Evolutionary conservation across 352 stramenopile genomes (phyloP), one percentile per base, ranked within the genome.

Genomic region (Pythium rishiriense): DNA sequence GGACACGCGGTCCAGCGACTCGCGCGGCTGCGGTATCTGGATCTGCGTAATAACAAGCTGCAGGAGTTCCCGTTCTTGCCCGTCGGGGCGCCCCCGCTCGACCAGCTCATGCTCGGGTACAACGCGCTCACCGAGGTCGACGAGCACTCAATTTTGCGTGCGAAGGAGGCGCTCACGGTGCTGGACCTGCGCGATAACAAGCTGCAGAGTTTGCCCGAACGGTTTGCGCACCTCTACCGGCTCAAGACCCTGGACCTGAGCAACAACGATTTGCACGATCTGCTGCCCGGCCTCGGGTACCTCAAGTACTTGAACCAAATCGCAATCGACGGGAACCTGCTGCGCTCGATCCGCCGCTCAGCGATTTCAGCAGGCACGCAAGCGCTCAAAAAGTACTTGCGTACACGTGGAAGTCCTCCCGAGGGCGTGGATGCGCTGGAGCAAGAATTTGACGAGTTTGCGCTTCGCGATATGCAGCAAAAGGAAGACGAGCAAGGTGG

Each of bases 101-200:
- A 94, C 43, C 78, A 89, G 59, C 74, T 96, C 24, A 80, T 91
- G 45, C 71, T 96, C 4, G 87, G 87, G 1, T 91, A 83, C 50
- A 96, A 96, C 48, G 48, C 62, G 15, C 69, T 96, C 0, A 56
- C 59, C 6, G 48, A 68, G 22, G 74, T 94, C n/a, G 68, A 79
- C 26, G 76, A 79, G 6, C 57, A 66, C 3, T 75, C 76, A 10
- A 64, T 93, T 22, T 22, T 85, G 48, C 64, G 68, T 31, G 81
- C 79, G 17, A 83, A 88, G 59, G 69, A 91, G 22, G 78, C 82
- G 10, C 63, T 96, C 31, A 91, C 82, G 0, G 81, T 94, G 7
- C 42, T 96, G 3, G 85, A 93, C 57, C 43, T 93, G 14, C 77
- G 85, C 53, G 87, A 96, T 47, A 96, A 96, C 66, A 91, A 91